These are phyloP conservation scores for Arctium lappa DNA, from an alignment of 129 eudicot genomes.

Conservation along the genomic window DNA sequence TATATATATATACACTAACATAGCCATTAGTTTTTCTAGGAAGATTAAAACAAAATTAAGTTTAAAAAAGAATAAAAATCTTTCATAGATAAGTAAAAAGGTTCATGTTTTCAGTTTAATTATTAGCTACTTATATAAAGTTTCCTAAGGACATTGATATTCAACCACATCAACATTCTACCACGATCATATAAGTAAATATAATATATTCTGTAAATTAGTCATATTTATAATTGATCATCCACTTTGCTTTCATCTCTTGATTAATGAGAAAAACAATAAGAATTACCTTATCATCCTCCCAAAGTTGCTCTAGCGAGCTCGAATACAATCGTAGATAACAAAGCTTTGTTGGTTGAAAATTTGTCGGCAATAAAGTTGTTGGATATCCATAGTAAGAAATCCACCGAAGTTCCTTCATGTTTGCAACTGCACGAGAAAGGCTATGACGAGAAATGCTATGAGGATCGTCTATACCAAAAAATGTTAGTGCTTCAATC, in stretches of 20 bases:
- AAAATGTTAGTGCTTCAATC: neutral
- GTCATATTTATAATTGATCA: neutral
- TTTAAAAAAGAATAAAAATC: no score
- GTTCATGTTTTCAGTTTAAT: no score
- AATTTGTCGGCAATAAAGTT: neutral
- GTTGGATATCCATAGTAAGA: neutral
- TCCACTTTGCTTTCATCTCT: neutral
- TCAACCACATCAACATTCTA: no score
- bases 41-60: no score
- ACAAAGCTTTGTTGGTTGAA: neutral
- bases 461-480: no score
- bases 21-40: no score
- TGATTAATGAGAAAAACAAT: neutral
- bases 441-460: no score
- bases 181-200: no score
- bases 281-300: neutral
- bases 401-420: neutral
- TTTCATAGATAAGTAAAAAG: no score
- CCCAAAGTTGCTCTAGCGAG: neutral
- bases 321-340: neutral
- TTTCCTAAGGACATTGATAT: neutral
- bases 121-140: neutral
- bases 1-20: no score
- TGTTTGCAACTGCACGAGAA: neutral
- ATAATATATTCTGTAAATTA: no score